Evolutionary conservation across 2,329 filamentous ascomycete genomes (phyloP).

Genomic region (Bisporella sp.): DNA sequence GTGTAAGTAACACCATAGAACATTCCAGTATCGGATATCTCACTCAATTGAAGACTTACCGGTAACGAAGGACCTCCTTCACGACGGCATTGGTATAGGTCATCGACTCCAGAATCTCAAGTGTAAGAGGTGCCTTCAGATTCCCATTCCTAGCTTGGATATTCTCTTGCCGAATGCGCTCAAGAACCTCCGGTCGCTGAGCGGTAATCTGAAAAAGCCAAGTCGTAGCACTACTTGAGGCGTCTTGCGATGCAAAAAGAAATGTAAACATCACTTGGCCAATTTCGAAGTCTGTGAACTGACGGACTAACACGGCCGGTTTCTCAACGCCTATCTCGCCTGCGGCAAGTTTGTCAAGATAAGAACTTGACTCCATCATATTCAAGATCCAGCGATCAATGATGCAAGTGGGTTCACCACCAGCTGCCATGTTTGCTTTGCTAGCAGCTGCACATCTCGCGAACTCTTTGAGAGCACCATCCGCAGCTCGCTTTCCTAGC

Average conservation of each 20-base stretch:
- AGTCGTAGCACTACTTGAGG: constrained; percentile 44
- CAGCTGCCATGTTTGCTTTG: constrained; percentile 63
- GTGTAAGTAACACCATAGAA: no score
- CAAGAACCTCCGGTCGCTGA: constrained; percentile 41
- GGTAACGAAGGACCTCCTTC: constrained; percentile 44
- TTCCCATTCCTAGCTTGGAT: constrained; percentile 37
- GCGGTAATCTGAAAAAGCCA: constrained; percentile 47
- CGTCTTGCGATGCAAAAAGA: constrained; percentile 46
- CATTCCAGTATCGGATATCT: no score
- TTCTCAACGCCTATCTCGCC: constrained; percentile 39
- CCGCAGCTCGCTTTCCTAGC: constrained; percentile 68
- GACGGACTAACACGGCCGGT: constrained; percentile 40
- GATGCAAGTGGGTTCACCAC: constrained; percentile 63
- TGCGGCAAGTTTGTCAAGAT: constrained; percentile 55
- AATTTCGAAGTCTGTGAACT: constrained; percentile 44
- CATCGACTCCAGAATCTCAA: constrained; percentile 41
- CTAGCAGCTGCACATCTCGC: constrained; percentile 64
- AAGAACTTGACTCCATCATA: constrained; percentile 66
- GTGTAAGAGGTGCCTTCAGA: constrained; percentile 31
- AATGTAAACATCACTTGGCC: constrained; percentile 45
- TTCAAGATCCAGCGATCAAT: constrained; percentile 70
- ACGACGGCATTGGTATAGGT: constrained; percentile 45
- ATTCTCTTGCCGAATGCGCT: constrained; percentile 40
- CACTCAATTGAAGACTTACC: constrained; percentile 10
- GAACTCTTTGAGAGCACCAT: constrained; percentile 66